Conservation (phyloP, 1,284 basidiomycete species). For the Austropuccinia psidii region DNA sequence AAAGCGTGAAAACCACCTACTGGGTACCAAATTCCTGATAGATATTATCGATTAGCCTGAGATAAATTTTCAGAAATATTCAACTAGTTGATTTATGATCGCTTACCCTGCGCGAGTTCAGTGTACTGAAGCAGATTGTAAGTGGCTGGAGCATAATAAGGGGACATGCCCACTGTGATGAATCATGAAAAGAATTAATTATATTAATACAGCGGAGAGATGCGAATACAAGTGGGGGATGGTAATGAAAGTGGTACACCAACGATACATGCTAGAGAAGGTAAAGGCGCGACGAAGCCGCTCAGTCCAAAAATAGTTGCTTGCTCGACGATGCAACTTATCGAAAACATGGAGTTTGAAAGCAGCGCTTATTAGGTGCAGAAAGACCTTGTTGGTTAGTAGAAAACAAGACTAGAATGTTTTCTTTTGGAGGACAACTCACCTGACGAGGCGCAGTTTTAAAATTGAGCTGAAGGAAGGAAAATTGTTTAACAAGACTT, state of each 20-base stretch:
- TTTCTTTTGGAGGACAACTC: not conserved
- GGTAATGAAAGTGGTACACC: conserved; percentile 19
- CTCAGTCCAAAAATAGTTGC: conserved; percentile 51
- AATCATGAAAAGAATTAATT: not conserved
- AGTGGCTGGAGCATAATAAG: conserved; percentile 54
- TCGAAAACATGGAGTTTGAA: conserved; percentile 35
- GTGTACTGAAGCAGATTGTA: conserved; percentile 54
- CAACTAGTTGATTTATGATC: not conserved
- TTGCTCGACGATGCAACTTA: conserved; percentile 31
- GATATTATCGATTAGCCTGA: too few relatives aligned
- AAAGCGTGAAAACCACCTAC: conserved; percentile 52
- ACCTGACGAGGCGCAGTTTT: conserved; percentile 17
- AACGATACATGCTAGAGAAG: conserved; percentile 50
- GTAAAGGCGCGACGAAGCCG: conserved; percentile 52
- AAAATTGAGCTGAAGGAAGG: conserved; percentile 20
- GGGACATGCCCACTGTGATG: conserved; percentile 51
- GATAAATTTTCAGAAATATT: not conserved
- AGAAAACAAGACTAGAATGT: not conserved
- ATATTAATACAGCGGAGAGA: not conserved
- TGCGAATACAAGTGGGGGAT: conserved; percentile 18
- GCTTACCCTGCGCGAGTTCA: conserved; percentile 49
- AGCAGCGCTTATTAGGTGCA: conserved; percentile 15
- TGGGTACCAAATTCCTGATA: conserved; percentile 55
- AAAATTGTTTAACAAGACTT: conserved; percentile 35
- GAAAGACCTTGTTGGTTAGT: not conserved